Conservation (phyloP, 257 asterid genomes). For the Nyctanthes arbortristis region DNA sequence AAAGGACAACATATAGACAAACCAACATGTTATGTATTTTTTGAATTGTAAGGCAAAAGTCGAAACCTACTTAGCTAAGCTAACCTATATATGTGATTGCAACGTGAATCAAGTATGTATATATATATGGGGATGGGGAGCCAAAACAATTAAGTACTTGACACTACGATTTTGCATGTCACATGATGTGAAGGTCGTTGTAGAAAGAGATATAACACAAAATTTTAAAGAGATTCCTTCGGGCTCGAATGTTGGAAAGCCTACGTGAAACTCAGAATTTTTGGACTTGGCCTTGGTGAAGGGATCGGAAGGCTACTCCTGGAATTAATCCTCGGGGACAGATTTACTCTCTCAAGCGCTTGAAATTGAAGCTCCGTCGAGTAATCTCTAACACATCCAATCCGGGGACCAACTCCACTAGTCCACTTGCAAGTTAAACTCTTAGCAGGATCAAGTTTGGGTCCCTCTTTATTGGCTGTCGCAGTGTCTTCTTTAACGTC, state of each 20-base stretch:
- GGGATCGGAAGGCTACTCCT: conserved; percentile 45
- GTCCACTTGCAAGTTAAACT: conserved; percentile 59
- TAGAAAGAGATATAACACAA: no score
- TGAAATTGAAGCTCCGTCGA: conserved; percentile 59
- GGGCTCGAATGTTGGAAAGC: conserved; percentile 53
- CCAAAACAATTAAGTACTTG: no score
- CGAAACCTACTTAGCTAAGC: no score
- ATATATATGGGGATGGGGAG: no score
- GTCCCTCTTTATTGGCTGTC: conserved; percentile 26
- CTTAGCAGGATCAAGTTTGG: conserved; percentile 39
- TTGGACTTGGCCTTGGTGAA: conserved; percentile 57
- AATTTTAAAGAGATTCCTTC: conserved; percentile 29
- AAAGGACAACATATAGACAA: no score
- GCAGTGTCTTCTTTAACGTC: neutral
- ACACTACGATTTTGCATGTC: no score
- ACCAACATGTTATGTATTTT: no score
- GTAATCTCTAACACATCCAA: conserved; percentile 72
- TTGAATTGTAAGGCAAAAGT: no score
- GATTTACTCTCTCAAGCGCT: conserved; percentile 57
- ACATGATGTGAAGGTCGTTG: no score
- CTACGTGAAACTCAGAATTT: conserved; percentile 54
- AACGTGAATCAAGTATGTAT: no score
- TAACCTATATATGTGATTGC: no score
- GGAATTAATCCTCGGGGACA: conserved; percentile 50
- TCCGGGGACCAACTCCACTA: conserved; percentile 64